Conservation (phyloP, 805 yeast species). For the Kazachstania martiniae region DNA sequence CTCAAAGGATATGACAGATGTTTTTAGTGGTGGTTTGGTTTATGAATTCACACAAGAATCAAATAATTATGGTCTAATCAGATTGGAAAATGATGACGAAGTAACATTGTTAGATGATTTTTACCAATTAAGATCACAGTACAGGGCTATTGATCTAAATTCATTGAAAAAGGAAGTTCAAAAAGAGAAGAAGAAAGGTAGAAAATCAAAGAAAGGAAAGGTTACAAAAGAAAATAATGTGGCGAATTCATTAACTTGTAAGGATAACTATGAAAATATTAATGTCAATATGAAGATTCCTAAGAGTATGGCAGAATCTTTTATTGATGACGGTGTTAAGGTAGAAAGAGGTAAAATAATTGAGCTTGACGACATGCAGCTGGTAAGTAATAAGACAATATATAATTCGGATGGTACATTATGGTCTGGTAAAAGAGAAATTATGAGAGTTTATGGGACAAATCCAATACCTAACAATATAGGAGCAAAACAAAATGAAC, state of each 20-base stretch:
- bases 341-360: slow-evolving; percentile 41
- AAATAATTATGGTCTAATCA: slow-evolving; percentile 70
- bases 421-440: too few species aligned
- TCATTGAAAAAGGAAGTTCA: slow-evolving; percentile 2
- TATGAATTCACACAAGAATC: slow-evolving; percentile 74
- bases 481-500: too few species aligned
- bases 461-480: too few species aligned
- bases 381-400: slow-evolving; percentile 34
- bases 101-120: slow-evolving; percentile 38
- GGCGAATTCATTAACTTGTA: slow-evolving; percentile 23
- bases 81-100: slow-evolving; percentile 33
- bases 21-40: slow-evolving; percentile 77
- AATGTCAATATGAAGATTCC: slow-evolving; percentile 31
- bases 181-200: neutral
- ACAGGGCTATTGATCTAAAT: slow-evolving; percentile 31
- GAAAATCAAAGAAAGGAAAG: neutral
- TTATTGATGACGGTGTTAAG: slow-evolving; percentile 41
- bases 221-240: neutral
- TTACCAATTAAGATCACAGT: slow-evolving; percentile 37
- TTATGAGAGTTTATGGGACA: too few species aligned
- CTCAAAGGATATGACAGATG: slow-evolving; percentile 60
- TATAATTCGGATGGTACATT: slow-evolving; percentile 36
- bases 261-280: slow-evolving; percentile 32
- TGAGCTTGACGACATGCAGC: slow-evolving; percentile 32
- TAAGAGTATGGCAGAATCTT: slow-evolving; percentile 32